Evolutionary conservation across 2,329 filamentous ascomycete species (phyloP).

Genomic region (Penicillium frequentans): DNA sequence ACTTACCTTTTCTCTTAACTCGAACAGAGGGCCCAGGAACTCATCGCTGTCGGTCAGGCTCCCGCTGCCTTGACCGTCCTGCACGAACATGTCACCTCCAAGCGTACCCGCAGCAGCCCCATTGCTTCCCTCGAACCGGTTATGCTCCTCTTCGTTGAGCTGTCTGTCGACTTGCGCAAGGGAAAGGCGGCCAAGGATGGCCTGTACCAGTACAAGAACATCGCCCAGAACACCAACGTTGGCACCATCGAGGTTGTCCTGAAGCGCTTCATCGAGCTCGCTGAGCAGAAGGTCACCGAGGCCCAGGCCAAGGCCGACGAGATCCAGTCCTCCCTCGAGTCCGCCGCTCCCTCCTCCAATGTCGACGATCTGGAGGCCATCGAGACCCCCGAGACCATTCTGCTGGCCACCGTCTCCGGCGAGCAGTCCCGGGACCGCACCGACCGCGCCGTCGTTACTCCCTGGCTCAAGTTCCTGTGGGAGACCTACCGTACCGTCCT

Average conservation of each 20-base stretch:
- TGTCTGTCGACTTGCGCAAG: slow-evolving; percentile 96
- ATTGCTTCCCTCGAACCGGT: slow-evolving; percentile 96
- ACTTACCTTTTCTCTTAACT: slow-evolving; percentile 11
- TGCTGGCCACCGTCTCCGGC: slow-evolving; percentile 94
- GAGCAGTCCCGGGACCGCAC: slow-evolving; percentile 97
- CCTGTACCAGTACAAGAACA: slow-evolving; percentile 99
- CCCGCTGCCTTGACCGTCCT: slow-evolving; percentile 90
- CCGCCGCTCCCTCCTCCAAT: slow-evolving; percentile 68
- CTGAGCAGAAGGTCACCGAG: slow-evolving; percentile 91
- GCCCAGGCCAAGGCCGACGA: slow-evolving; percentile 96
- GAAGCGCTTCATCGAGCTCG: slow-evolving; percentile 96
- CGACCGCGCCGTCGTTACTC: slow-evolving; percentile 95
- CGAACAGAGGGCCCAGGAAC: slow-evolving; percentile 81
- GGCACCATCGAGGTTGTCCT: slow-evolving; percentile 96
- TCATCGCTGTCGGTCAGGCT: slow-evolving; percentile 95
- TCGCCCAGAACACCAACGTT: slow-evolving; percentile 98
- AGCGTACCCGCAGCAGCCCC: slow-evolving; percentile 94
- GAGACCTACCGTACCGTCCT: slow-evolving; percentile 98
- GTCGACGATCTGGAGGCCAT: slow-evolving; percentile 95
- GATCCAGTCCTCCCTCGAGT: slow-evolving; percentile 83
- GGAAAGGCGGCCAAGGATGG: slow-evolving; percentile 98
- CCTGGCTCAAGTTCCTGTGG: slow-evolving; percentile 99
- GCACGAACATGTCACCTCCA: slow-evolving; percentile 98
- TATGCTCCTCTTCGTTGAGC: slow-evolving; percentile 95
- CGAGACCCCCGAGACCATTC: slow-evolving; percentile 96